These are phyloP conservation scores for Ceratobasidium sp. DNA, from an alignment of 1,284 basidiomycete genomes.

Conservation along the genomic window DNA sequence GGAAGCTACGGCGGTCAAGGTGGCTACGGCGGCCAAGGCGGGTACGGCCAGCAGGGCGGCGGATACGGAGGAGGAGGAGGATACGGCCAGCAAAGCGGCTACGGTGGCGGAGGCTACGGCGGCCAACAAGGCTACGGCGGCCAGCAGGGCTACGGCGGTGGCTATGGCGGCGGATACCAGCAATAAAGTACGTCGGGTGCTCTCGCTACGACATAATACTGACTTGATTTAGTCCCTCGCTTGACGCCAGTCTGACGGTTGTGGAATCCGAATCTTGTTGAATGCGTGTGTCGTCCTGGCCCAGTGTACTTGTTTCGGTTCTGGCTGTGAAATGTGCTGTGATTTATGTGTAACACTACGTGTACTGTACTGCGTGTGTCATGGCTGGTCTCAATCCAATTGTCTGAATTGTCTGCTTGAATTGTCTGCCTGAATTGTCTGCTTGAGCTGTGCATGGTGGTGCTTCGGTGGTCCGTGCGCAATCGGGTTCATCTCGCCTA, in stretches of 20 bases:
- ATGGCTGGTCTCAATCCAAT: slow-evolving; percentile 10
- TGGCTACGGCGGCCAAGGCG: slow-evolving; percentile 16
- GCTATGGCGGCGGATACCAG: neutral
- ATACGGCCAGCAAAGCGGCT: neutral
- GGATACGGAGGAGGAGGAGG: slow-evolving; percentile 6
- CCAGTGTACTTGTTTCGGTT: slow-evolving; percentile 9
- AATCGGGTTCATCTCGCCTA: slow-evolving; percentile 15
- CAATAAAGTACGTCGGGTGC: too few species aligned
- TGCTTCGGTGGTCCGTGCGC: slow-evolving; percentile 13
- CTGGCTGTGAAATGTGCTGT: slow-evolving; percentile 14
- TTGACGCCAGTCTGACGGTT: slow-evolving; percentile 5
- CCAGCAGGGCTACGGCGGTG: too few species aligned
- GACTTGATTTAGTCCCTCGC: neutral
- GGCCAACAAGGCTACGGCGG: neutral
- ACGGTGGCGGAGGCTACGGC: slow-evolving; percentile 2
- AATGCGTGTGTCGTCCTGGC: slow-evolving; percentile 13
- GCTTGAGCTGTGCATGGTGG: neutral
- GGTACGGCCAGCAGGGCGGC: neutral
- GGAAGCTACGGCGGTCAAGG: slow-evolving; percentile 31
- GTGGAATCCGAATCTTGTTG: neutral
- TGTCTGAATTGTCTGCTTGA: neutral
- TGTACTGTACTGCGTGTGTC: slow-evolving; percentile 25
- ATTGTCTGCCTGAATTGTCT: slow-evolving; percentile 3
- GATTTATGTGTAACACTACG: slow-evolving; percentile 24
- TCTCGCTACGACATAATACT: neutral